A percentile compares a stretch with the other conserved stretches of the same genome.
Conservation (phyloP, 345 rosid genomes). For the Orychophragmus violaceus region DNA sequence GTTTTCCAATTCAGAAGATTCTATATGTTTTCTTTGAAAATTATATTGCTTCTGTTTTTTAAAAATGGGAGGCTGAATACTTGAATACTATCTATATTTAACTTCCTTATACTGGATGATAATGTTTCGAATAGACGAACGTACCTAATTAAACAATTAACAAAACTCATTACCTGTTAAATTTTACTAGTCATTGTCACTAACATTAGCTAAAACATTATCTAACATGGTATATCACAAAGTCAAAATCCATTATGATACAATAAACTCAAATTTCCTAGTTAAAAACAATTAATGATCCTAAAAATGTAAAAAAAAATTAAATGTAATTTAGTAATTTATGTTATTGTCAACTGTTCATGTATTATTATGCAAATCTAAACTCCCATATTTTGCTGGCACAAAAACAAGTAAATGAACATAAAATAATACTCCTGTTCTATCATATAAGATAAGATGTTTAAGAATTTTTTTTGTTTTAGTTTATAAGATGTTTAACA, state of each 20-base stretch:
- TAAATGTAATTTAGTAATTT: neutral
- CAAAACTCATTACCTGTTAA: neutral
- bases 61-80: neutral
- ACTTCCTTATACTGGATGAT: neutral
- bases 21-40: neutral
- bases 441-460: too few relatives aligned
- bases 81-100: neutral
- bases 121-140: neutral
- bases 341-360: neutral
- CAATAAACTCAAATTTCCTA: neutral
- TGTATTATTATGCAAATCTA: neutral
- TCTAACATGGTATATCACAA: neutral
- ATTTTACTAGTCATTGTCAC: neutral
- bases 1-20: constrained; percentile 11
- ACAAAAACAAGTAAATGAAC: neutral
- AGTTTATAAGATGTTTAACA: too few relatives aligned
- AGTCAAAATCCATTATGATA: neutral
- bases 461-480: too few relatives aligned
- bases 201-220: neutral
- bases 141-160: neutral
- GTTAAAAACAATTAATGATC: neutral
- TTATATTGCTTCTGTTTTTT: neutral
- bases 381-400: neutral
- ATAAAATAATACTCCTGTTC: too few relatives aligned
- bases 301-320: too few relatives aligned